phyloP scores from a whole-genome alignment of 2,329 filamentous ascomycete species.

The Aspergillus vadensis region DNA sequence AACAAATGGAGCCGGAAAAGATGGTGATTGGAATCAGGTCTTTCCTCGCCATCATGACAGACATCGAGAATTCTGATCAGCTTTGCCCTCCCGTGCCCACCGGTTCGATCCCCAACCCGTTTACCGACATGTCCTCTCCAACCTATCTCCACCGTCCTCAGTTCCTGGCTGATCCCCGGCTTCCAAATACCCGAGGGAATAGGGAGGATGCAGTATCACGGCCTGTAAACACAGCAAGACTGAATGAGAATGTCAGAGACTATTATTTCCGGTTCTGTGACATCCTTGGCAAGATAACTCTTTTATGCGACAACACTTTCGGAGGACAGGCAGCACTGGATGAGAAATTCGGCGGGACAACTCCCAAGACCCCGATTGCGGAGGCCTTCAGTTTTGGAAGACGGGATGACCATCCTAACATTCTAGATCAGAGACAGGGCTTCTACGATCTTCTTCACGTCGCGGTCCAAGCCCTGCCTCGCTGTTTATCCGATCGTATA shows the following conservation, averaged over 20 bases:
- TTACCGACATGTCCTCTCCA: conserved; percentile 40
- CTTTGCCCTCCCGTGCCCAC: conserved; percentile 81
- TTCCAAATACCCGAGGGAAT: conserved; percentile 28
- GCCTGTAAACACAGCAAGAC: conserved; percentile 60
- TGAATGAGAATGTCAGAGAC: conserved; percentile 77
- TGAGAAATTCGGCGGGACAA: conserved; percentile 85
- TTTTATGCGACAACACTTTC: conserved; percentile 95
- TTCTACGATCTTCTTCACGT: conserved; percentile 97
- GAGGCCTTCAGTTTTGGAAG: conserved; percentile 91
- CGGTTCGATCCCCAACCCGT: conserved; percentile 49
- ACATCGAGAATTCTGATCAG: conserved; percentile 81
- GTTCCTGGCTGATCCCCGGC: conserved; percentile 40
- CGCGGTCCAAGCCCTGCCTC: conserved; percentile 88
- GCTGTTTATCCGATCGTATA: conserved; percentile 88
- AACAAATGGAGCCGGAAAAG: conserved; percentile 91
- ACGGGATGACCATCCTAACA: conserved; percentile 73
- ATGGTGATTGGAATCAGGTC: conserved; percentile 97
- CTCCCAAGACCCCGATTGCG: conserved; percentile 90
- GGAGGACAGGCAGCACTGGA: conserved; percentile 93
- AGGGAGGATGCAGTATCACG: conserved; percentile 39
- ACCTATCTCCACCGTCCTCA: conserved; percentile 40
- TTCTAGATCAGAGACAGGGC: conserved; percentile 81
- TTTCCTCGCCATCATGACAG: conserved; percentile 89
- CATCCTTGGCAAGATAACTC: conserved; percentile 91
- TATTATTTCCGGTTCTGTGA: conserved; percentile 92